These are phyloP conservation scores for Picea glauca DNA, from an alignment of 75 land plant genomes.

Conservation along the genomic window DNA sequence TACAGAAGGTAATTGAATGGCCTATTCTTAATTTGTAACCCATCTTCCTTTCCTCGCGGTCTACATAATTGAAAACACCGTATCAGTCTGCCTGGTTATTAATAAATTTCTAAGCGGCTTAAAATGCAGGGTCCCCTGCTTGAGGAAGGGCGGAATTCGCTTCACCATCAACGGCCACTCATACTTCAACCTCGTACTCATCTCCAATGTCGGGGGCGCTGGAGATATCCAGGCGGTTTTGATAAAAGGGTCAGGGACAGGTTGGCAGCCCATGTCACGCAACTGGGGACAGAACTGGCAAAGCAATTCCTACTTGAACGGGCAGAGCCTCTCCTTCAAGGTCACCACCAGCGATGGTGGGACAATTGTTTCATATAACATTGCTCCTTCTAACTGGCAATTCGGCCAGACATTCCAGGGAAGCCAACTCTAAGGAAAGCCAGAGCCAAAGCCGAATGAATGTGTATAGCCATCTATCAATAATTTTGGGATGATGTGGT, in stretches of 20 bases:
- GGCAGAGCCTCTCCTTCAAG: slow-evolving; percentile 15
- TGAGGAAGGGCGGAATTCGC: slow-evolving; percentile 4
- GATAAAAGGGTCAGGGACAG: slow-evolving; percentile 5
- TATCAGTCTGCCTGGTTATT: too few relatives aligned
- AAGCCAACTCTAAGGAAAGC: background rate
- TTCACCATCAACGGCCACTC: slow-evolving; percentile 11
- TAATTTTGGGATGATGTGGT: too few relatives aligned
- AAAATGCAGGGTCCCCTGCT: slow-evolving; percentile 2
- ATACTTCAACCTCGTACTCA: slow-evolving; percentile 11
- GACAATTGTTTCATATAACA: background rate
- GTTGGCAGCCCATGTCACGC: slow-evolving; percentile 10
- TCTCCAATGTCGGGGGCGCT: slow-evolving; percentile 15
- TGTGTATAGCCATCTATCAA: too few relatives aligned
- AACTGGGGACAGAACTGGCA: slow-evolving; percentile 19
- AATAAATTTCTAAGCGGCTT: background rate
- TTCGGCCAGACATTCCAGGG: slow-evolving; percentile 19
- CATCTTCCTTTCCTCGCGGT: background rate
- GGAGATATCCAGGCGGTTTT: slow-evolving; percentile 13
- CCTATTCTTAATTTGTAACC: background rate
- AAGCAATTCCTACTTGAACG: background rate
- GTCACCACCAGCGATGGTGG: slow-evolving; percentile 12
- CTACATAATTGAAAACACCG: too few relatives aligned
- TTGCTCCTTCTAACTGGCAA: slow-evolving; percentile 16
- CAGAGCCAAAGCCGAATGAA: too few relatives aligned
- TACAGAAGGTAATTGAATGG: slow-evolving; percentile 9